These are phyloP conservation scores for Hydrangea macrophylla DNA, from an alignment of 148 eudicot species.

Conservation along the genomic window DNA sequence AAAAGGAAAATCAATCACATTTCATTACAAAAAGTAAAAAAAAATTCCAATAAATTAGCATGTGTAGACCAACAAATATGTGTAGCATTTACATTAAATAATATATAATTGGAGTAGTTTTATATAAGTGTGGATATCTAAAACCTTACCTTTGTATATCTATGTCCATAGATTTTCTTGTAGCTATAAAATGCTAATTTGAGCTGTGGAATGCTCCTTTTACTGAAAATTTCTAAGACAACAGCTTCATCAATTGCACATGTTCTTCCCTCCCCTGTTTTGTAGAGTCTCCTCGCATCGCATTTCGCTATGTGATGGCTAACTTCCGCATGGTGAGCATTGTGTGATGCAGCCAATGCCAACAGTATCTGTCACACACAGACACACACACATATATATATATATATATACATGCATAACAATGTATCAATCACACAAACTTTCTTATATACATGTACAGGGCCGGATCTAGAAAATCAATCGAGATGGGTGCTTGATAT, in stretches of 20 bases:
- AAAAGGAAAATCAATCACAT: not conserved
- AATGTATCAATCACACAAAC: too few species aligned
- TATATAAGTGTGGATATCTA: not conserved
- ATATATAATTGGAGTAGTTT: not conserved
- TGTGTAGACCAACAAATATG: not conserved
- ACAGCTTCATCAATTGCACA: conserved; percentile 62
- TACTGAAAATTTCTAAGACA: conserved; percentile 65
- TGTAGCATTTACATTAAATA: not conserved
- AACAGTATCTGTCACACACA: conserved; percentile 48
- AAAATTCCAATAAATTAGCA: too few species aligned
- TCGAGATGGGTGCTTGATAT: too few species aligned
- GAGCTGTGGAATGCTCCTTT: conserved; percentile 75
- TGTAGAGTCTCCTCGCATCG: conserved; percentile 69
- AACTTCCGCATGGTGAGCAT: conserved; percentile 58
- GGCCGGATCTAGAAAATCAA: too few species aligned
- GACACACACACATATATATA: not conserved
- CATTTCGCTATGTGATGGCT: conserved; percentile 76
- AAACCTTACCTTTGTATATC: conserved; percentile 48
- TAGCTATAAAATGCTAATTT: conserved; percentile 58
- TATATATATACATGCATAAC: not conserved
- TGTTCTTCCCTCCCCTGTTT: conserved; percentile 64
- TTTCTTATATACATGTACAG: too few species aligned
- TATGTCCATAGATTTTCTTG: conserved; percentile 73
- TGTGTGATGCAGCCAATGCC: conserved; percentile 78
- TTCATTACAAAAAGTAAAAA: not conserved